phyloP scores from a whole-genome alignment of 2,329 filamentous ascomycete genomes.

The Phyllosticta capitalensis region DNA sequence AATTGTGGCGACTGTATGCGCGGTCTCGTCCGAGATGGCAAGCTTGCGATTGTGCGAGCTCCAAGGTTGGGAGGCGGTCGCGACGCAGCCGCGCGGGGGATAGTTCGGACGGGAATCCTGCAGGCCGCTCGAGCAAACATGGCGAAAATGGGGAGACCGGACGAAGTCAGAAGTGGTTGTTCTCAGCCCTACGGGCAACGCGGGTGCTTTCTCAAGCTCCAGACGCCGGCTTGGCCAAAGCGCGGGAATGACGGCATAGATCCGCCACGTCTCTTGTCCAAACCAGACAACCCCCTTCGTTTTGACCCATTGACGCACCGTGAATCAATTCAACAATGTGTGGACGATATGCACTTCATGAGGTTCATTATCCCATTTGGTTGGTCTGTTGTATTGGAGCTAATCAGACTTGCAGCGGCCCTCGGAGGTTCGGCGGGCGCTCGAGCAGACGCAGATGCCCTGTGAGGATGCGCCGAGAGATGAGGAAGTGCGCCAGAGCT shows the following conservation, averaged over 20 bases:
- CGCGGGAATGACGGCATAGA: neutral
- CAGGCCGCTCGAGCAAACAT: slow-evolving; percentile 30
- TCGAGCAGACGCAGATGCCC: slow-evolving; percentile 65
- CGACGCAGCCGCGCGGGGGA: slow-evolving; percentile 17
- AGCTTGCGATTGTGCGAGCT: slow-evolving; percentile 14
- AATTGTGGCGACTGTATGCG: slow-evolving; percentile 17
- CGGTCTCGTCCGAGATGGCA: slow-evolving; percentile 16
- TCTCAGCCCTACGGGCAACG: slow-evolving; percentile 8
- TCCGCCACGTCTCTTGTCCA: neutral
- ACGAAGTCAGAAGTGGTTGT: slow-evolving; percentile 3
- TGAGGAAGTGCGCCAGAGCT: slow-evolving; percentile 61
- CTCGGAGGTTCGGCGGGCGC: slow-evolving; percentile 61
- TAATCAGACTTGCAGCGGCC: slow-evolving; percentile 49
- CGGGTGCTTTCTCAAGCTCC: slow-evolving; percentile 2
- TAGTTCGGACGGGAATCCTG: slow-evolving; percentile 18
- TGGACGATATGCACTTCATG: slow-evolving; percentile 55
- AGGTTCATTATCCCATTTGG: slow-evolving; percentile 37
- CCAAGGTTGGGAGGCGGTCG: slow-evolving; percentile 16
- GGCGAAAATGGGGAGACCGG: slow-evolving; percentile 13
- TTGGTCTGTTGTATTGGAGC: neutral
- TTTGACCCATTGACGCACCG: neutral
- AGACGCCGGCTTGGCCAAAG: slow-evolving; percentile 5
- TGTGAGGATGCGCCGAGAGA: slow-evolving; percentile 64
- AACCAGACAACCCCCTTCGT: neutral
- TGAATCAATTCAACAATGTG: slow-evolving; percentile 43